phyloP scores from a whole-genome alignment of 345 rosid genomes.

The Corchorus olitorius region DNA sequence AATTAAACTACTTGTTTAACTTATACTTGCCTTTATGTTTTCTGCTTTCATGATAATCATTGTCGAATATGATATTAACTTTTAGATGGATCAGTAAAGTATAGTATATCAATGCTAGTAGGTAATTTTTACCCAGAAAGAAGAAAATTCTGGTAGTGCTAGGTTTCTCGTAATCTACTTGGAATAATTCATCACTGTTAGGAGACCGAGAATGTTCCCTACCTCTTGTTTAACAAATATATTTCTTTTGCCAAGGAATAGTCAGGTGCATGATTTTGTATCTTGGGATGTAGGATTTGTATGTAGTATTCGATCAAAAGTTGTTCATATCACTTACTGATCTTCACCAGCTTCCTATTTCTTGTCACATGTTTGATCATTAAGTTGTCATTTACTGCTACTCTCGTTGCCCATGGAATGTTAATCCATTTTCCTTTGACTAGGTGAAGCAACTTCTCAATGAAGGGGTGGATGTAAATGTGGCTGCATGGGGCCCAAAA shows the following conservation, averaged over 20 bases:
- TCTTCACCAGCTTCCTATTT: too few relatives aligned
- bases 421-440: slow-evolving; percentile 18
- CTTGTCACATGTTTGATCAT: too few relatives aligned
- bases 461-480: slow-evolving; percentile 84
- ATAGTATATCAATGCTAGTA: too few relatives aligned
- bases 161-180: background rate
- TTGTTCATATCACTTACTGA: too few relatives aligned
- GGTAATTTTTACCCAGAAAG: background rate
- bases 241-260: too few relatives aligned
- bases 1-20: background rate
- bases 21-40: background rate
- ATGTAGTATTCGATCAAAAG: too few relatives aligned
- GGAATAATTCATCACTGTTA: background rate
- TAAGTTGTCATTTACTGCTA: too few relatives aligned
- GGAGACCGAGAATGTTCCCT: too few relatives aligned
- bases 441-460: slow-evolving; percentile 78
- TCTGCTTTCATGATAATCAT: background rate
- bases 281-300: too few relatives aligned
- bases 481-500: slow-evolving; percentile 87
- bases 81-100: too few relatives aligned
- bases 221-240: too few relatives aligned
- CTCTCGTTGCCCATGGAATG: background rate
- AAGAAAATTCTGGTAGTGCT: background rate
- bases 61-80: background rate
- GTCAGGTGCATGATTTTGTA: too few relatives aligned